A percentile compares a stretch with the other conserved stretches of the same genome.
phyloP scores from a whole-genome alignment of 257 asterid genomes.

The Penstemon barbatus region DNA sequence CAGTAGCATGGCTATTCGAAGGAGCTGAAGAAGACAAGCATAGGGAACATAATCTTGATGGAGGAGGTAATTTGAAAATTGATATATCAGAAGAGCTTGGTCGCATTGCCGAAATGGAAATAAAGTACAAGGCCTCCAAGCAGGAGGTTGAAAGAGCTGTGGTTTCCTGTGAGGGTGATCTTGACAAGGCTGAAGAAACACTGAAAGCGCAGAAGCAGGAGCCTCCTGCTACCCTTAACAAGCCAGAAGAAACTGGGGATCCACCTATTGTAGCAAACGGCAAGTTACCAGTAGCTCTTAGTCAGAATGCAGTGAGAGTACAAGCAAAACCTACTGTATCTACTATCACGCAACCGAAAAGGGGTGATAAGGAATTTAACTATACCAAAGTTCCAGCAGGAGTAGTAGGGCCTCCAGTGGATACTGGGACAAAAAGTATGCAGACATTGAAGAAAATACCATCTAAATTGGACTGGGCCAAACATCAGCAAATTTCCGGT shows the following conservation, averaged over 20 bases:
- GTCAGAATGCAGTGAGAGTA: constrained; percentile 41
- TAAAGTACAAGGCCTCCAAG: constrained; percentile 66
- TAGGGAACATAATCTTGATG: constrained; percentile 49
- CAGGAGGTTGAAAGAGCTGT: constrained; percentile 92
- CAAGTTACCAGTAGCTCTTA: constrained; percentile 39
- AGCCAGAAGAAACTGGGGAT: constrained; percentile 68
- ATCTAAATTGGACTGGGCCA: constrained; percentile 65
- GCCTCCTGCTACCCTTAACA: constrained; percentile 46
- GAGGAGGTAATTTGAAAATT: constrained; percentile 73
- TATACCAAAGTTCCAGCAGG: constrained; percentile 53
- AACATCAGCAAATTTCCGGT: constrained; percentile 48
- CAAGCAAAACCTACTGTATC: constrained; percentile 45
- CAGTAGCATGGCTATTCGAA: constrained; percentile 70
- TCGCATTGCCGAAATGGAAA: constrained; percentile 66
- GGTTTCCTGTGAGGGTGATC: constrained; percentile 87
- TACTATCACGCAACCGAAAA: constrained; percentile 44
- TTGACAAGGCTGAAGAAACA: constrained; percentile 78
- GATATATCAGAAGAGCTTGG: constrained; percentile 92
- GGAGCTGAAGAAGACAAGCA: constrained; percentile 55
- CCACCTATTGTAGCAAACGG: constrained; percentile 46
- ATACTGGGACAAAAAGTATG: constrained; percentile 55
- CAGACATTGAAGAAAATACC: constrained; percentile 57
- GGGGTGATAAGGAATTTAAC: constrained; percentile 75
- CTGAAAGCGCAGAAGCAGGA: constrained; percentile 75
- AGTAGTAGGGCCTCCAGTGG: constrained; percentile 45